Percentiles rank a stretch among this genome's conserved stretches.
Evolutionary conservation across 2,329 filamentous ascomycete species (phyloP).

Genomic region (Cladosporium sp.): DNA sequence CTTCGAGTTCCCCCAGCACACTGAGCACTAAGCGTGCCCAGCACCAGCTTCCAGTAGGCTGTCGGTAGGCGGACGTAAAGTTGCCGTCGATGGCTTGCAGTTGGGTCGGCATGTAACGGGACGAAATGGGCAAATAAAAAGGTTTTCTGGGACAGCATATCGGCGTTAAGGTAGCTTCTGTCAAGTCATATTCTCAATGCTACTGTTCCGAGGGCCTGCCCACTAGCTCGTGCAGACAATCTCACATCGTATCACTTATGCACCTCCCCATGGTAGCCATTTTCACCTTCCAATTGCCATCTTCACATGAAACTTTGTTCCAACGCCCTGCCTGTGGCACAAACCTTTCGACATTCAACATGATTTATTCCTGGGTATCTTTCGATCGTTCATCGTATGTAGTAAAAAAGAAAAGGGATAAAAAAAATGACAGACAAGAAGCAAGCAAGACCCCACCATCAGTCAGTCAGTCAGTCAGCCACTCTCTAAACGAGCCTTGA

Average conservation of each 20-base stretch:
- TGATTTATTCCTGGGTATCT: slow-evolving; percentile 12
- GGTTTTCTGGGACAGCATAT: slow-evolving; percentile 10
- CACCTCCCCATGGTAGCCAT: neutral
- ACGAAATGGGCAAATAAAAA: slow-evolving; percentile 3
- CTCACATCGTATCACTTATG: neutral
- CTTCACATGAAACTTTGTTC: neutral
- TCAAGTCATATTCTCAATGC: slow-evolving; percentile 12
- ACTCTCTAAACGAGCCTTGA: too few species aligned
- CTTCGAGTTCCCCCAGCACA: slow-evolving; percentile 95
- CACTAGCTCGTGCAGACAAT: neutral
- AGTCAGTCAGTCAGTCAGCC: neutral
- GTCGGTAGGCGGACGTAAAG: slow-evolving; percentile 9
- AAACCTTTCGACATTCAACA: neutral
- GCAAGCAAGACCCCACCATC: neutral
- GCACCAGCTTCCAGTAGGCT: neutral
- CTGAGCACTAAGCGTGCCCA: slow-evolving; percentile 66
- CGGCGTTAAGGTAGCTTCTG: slow-evolving; percentile 11
- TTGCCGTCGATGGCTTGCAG: neutral
- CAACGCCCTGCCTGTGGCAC: neutral
- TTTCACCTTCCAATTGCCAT: neutral
- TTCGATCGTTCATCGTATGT: slow-evolving; percentile 4
- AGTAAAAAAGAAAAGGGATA: neutral
- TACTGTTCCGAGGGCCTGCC: slow-evolving; percentile 12
- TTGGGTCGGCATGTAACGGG: neutral
- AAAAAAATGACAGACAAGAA: neutral